Percentiles rank a stretch among this genome's conserved stretches.
Conservation (phyloP, 352 stramenopile species). For the Pythium rhizo-oryzae region DNA sequence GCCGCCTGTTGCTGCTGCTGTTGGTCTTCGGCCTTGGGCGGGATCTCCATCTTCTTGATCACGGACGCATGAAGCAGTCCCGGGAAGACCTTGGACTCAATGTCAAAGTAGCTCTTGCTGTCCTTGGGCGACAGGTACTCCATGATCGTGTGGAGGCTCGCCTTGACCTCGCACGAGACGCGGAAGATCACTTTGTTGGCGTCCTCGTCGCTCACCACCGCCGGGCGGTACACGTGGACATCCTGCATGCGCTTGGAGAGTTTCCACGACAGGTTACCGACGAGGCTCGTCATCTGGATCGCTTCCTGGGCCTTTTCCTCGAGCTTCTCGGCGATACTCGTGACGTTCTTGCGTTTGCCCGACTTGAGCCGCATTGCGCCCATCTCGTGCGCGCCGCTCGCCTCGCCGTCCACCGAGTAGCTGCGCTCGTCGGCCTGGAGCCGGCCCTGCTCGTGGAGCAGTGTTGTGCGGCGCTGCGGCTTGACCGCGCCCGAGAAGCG, state of each 20-base stretch:
- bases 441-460: constrained; percentile 49
- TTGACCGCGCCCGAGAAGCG: constrained; percentile 18
- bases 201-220: constrained; percentile 49
- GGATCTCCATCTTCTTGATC: constrained; percentile 79
- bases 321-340: constrained; percentile 60
- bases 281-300: constrained; percentile 61
- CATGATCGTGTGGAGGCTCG: constrained; percentile 76
- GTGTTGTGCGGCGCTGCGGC: constrained; percentile 17
- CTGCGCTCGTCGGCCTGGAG: constrained; percentile 43
- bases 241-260: constrained; percentile 80
- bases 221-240: constrained; percentile 75
- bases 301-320: constrained; percentile 78
- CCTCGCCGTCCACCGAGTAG: constrained; percentile 21
- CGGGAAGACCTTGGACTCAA: constrained; percentile 83
- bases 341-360: constrained; percentile 39
- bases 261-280: constrained; percentile 62
- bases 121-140: constrained; percentile 75
- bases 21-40: constrained; percentile 12
- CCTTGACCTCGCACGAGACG: constrained; percentile 84
- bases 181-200: constrained; percentile 78
- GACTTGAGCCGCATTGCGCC: constrained; percentile 30
- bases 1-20: not conserved
- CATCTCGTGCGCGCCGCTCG: constrained; percentile 8
- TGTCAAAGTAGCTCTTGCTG: constrained; percentile 76
- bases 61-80: constrained; percentile 76